phyloP scores from a whole-genome alignment of 2,329 filamentous ascomycete genomes.

The Pseudogymnoascus destructans region DNA sequence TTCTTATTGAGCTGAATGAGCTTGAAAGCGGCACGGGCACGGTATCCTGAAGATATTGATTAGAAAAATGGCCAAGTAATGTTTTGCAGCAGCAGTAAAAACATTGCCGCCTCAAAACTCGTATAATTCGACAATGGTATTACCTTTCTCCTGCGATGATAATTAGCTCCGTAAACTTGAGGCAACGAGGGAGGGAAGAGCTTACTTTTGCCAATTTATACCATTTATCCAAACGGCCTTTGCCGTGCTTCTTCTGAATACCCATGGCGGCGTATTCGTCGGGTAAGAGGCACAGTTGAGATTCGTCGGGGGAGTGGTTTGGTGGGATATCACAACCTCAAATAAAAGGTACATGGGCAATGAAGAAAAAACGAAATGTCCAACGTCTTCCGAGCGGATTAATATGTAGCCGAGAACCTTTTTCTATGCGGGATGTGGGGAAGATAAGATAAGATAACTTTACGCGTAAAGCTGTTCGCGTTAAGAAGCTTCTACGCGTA shows the following conservation, averaged over 20 bases:
- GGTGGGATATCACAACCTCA: conserved; percentile 6
- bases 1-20: conserved; percentile 98
- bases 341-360: conserved; percentile 8
- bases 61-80: neutral
- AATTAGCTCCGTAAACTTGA: neutral
- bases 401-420: neutral
- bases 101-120: conserved; percentile 1
- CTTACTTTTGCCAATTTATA: conserved; percentile 98
- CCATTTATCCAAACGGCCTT: conserved; percentile 97
- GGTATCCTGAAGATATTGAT: conserved; percentile 46
- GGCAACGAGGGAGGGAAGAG: conserved; percentile 13
- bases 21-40: conserved; percentile 94
- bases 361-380: conserved; percentile 9
- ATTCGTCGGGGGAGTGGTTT: neutral
- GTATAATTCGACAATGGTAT: neutral
- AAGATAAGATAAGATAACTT: conserved; percentile 9
- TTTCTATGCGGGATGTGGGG: neutral
- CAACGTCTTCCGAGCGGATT: neutral
- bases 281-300: conserved; percentile 1
- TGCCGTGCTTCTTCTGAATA: conserved; percentile 97
- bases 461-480: conserved; percentile 6
- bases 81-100: neutral
- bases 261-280: conserved; percentile 47
- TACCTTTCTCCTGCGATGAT: conserved; percentile 6
- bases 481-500: conserved; percentile 1